Conservation (phyloP, 129 eudicot species). For the Flaveria trinervia region DNA sequence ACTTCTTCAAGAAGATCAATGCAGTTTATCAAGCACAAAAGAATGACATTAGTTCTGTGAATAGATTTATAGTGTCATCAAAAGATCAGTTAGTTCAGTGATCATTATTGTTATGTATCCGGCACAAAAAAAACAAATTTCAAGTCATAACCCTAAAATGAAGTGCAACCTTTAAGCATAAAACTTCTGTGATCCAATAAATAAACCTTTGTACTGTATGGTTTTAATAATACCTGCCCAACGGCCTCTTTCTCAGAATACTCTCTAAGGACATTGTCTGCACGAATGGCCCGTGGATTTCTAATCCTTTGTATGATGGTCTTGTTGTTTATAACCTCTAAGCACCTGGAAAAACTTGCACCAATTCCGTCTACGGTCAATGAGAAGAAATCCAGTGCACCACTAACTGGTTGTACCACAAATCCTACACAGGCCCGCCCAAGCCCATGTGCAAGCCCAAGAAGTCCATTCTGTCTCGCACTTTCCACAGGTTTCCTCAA, state of each 20-base stretch:
- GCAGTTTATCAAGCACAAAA: not conserved
- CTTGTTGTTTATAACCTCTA: slow-evolving; percentile 76
- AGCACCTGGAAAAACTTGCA: slow-evolving; percentile 91
- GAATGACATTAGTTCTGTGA: not conserved
- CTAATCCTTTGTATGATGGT: slow-evolving; percentile 64
- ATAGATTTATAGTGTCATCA: not conserved
- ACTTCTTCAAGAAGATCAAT: slow-evolving; percentile 7
- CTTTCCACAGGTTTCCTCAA: slow-evolving; percentile 89
- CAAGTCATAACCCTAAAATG: not conserved
- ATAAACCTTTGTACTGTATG: not conserved
- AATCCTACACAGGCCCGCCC: slow-evolving; percentile 89
- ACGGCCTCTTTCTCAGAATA: slow-evolving; percentile 83
- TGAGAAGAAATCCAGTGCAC: slow-evolving; percentile 94
- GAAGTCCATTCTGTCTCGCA: slow-evolving; percentile 91
- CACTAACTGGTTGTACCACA: slow-evolving; percentile 92
- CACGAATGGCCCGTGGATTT: slow-evolving; percentile 85
- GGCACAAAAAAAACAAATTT: not conserved
- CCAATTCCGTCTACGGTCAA: slow-evolving; percentile 96
- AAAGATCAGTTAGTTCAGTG: not conserved
- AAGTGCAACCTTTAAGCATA: slow-evolving; percentile 4
- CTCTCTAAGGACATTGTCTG: slow-evolving; percentile 77
- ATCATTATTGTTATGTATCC: slow-evolving; percentile 8
- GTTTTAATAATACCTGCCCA: slow-evolving; percentile 70
- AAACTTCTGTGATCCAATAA: not conserved
- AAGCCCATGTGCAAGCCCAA: slow-evolving; percentile 98